A percentile compares a stretch with the other conserved stretches of the same genome.
phyloP scores from a whole-genome alignment of 169 alveolate species.

The Plasmodium falciparum region DNA sequence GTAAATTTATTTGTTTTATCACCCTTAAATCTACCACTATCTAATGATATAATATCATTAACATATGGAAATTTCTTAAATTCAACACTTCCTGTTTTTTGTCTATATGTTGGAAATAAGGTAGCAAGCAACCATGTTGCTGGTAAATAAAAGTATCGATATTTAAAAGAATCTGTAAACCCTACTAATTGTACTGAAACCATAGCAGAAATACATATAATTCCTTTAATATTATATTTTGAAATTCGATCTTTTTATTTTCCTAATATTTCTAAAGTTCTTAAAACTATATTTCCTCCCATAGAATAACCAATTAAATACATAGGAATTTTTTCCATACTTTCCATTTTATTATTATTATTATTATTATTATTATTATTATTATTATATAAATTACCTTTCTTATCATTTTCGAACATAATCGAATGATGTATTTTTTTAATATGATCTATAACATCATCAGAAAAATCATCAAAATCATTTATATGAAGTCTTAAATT shows the following conservation, averaged over 20 bases:
- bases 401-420: neutral
- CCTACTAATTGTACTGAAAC: slow-evolving; percentile 62
- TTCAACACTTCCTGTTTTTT: slow-evolving; percentile 9
- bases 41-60: slow-evolving; percentile 30
- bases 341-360: slow-evolving; percentile 23
- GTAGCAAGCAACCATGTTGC: slow-evolving; percentile 26
- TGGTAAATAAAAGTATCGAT: slow-evolving; percentile 41
- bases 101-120: slow-evolving; percentile 46
- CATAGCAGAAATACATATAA: slow-evolving; percentile 81
- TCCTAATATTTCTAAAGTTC: slow-evolving; percentile 58
- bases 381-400: slow-evolving; percentile 4
- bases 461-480: slow-evolving; percentile 78
- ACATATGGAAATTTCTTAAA: slow-evolving; percentile 3
- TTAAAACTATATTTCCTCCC: slow-evolving; percentile 84
- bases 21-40: slow-evolving; percentile 44
- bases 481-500: slow-evolving; percentile 62
- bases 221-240: slow-evolving; percentile 75
- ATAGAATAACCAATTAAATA: slow-evolving; percentile 81
- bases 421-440: slow-evolving; percentile 61
- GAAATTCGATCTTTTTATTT: slow-evolving; percentile 24
- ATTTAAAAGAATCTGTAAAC: slow-evolving; percentile 9
- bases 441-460: slow-evolving; percentile 81
- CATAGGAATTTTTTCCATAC: slow-evolving; percentile 55
- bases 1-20: slow-evolving; percentile 52
- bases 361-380: slow-evolving; percentile 19